phyloP scores from a whole-genome alignment of 1,139 yeast genomes.

The Meyerozyma sp. region DNA sequence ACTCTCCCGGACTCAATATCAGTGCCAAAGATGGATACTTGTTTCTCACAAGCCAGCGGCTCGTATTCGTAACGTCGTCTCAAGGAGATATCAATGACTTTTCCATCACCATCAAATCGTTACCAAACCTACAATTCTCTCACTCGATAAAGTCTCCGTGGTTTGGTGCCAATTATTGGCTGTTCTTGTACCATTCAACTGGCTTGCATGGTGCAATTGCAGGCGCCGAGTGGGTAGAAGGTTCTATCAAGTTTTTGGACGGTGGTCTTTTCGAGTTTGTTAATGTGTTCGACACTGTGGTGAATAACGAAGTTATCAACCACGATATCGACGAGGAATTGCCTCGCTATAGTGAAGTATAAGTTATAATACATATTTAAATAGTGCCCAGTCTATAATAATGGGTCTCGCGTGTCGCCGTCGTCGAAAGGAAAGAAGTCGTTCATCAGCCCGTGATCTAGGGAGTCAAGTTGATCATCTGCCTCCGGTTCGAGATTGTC shows the following conservation, averaged over 20 bases:
- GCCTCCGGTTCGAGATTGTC: not conserved
- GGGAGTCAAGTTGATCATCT: not conserved
- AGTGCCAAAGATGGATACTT: conserved; percentile 28
- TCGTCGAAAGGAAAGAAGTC: not conserved
- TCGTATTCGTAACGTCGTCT: conserved; percentile 29
- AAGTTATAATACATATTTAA: not conserved
- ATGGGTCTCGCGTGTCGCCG: not conserved
- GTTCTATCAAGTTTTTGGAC: conserved; percentile 36
- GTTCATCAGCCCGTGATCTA: not conserved
- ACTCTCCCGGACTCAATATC: conserved; percentile 14
- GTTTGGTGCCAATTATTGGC: conserved; percentile 53
- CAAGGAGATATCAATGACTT: conserved; percentile 38
- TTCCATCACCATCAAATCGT: conserved; percentile 22
- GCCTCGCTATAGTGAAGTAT: conserved; percentile 27
- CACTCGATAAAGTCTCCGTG: conserved; percentile 45
- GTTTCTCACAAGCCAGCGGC: conserved; percentile 31
- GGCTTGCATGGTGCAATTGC: conserved; percentile 6
- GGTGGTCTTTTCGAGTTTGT: conserved; percentile 45
- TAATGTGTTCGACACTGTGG: conserved; percentile 19
- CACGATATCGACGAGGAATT: conserved; percentile 40
- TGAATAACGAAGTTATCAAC: conserved; percentile 31
- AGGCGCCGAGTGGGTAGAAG: conserved; percentile 28
- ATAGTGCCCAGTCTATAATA: not conserved
- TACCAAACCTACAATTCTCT: conserved; percentile 17
- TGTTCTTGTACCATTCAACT: conserved; percentile 32